Base-by-base conservation (phyloP, 176 grass and related monocot genomes). In the Zizania latifolia region DNA sequence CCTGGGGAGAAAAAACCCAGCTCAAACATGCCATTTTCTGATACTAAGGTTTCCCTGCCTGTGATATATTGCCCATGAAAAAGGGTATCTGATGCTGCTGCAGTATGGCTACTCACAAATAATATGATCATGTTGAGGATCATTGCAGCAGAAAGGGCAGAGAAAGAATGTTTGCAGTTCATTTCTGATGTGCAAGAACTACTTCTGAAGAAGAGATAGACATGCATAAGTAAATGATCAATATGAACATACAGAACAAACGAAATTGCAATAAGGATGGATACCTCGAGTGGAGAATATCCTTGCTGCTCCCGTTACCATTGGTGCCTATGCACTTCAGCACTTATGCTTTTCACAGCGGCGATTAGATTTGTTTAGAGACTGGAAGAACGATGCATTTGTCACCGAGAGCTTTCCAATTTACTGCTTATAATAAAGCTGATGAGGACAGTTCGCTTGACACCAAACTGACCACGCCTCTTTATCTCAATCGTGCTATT, bases 1-100 rank as follows among this genome's bases (percentile, higher is more conserved):
- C 24, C 16, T 11, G 60, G 39, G 40, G 80, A 64, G 79, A 77
- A 85, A 64, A 84, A 71, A 13, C 86, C 86, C 28, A 84, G 39
- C 81, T 80, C 67, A 75, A 88, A 88, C 5, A 55, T 28, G 16
- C 81, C 80, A 62, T 70, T 57, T 1, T 32, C 26, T 22, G 86
- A 88, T 0, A 88, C 38, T 33, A 88, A 70, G 14, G 44, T 84
- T 74, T 80, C 68, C 10, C 44, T 76, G 14, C 55, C 62, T 19
- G 8, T 22, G 64, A 88, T 53, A 29, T 81, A 80, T 40, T 76
- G 56, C 9, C 27, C 31, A 53, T 68, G 51, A 56, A 77, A 36
- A 68, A 84, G 68, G 24, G 43, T 56, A 40, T 88, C 28, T 0
- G 4, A 30, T 74, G 76, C 51, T 64, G 2, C 17, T 39, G 35